Conservation (phyloP, 306 rosid species). For the Cicer bijugum region DNA sequence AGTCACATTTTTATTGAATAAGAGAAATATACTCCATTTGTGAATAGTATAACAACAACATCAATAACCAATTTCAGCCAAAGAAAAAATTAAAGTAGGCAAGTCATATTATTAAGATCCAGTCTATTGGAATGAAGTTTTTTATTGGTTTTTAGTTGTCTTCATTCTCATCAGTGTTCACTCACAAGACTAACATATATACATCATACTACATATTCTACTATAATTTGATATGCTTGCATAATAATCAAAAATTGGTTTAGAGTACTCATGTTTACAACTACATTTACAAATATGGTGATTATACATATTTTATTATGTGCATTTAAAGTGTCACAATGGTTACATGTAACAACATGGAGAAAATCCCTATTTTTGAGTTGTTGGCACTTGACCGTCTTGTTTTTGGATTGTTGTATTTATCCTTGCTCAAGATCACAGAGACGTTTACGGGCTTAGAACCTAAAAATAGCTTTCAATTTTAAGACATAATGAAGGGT, state of each 20-base stretch:
- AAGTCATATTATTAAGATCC: too few relatives aligned
- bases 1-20: constrained; percentile 38
- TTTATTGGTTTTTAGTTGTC: too few relatives aligned
- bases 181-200: too few relatives aligned
- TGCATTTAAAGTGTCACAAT: constrained; percentile 50
- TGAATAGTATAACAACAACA: background rate
- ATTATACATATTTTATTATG: constrained; percentile 44
- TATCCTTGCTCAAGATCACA: constrained; percentile 74
- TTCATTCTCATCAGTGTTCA: too few relatives aligned
- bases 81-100: too few relatives aligned
- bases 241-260: too few relatives aligned
- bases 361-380: constrained; percentile 51
- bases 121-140: too few relatives aligned
- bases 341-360: constrained; percentile 51
- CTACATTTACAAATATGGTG: constrained; percentile 38
- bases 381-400: constrained; percentile 59
- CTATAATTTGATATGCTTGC: too few relatives aligned
- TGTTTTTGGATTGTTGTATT: constrained; percentile 67
- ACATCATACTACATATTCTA: too few relatives aligned
- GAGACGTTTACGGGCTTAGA: constrained; percentile 85
- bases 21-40: constrained; percentile 30
- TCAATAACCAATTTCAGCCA: too few relatives aligned
- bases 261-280: too few relatives aligned
- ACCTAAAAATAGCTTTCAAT: constrained; percentile 53
- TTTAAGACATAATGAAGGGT: constrained; percentile 7